Conservation (phyloP, 2,329 filamentous ascomycete species). For the Arachnopeziza araneosa region DNA sequence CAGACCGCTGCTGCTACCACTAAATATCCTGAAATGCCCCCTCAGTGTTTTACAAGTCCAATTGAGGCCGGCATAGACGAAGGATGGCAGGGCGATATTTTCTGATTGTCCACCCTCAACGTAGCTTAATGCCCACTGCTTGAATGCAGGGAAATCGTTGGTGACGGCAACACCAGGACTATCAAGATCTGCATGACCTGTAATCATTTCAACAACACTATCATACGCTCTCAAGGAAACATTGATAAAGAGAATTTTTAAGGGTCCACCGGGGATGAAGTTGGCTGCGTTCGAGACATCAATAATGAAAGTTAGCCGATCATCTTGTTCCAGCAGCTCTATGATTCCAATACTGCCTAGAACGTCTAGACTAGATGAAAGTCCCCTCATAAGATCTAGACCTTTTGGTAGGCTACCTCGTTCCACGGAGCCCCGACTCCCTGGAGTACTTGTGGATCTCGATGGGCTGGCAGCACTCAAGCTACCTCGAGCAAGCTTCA, state of each 20-base stretch:
- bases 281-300: slow-evolving; percentile 58
- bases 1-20: slow-evolving; percentile 41
- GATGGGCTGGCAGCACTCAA: slow-evolving; percentile 43
- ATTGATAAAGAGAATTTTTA: slow-evolving; percentile 66
- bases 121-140: slow-evolving; percentile 59
- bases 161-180: slow-evolving; percentile 32
- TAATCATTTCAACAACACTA: slow-evolving; percentile 24
- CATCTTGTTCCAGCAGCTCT: slow-evolving; percentile 71
- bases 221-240: slow-evolving; percentile 50
- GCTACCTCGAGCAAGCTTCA: slow-evolving; percentile 50
- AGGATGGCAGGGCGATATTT: slow-evolving; percentile 48
- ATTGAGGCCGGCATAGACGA: slow-evolving; percentile 56
- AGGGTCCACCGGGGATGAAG: slow-evolving; percentile 40
- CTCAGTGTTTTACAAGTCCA: slow-evolving; percentile 70
- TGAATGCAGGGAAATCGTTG: slow-evolving; percentile 57
- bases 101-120: slow-evolving; percentile 46
- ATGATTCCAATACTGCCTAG: slow-evolving; percentile 61
- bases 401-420: slow-evolving; percentile 40
- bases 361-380: slow-evolving; percentile 46
- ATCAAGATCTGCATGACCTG: slow-evolving; percentile 22
- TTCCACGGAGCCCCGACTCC: slow-evolving; percentile 46
- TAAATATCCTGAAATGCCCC: slow-evolving; percentile 63
- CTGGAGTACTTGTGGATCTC: slow-evolving; percentile 45
- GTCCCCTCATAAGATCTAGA: slow-evolving; percentile 43
- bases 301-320: slow-evolving; percentile 70